Conservation (phyloP, 768 basidiomycete species). For the Rhodocollybia butyracea region DNA sequence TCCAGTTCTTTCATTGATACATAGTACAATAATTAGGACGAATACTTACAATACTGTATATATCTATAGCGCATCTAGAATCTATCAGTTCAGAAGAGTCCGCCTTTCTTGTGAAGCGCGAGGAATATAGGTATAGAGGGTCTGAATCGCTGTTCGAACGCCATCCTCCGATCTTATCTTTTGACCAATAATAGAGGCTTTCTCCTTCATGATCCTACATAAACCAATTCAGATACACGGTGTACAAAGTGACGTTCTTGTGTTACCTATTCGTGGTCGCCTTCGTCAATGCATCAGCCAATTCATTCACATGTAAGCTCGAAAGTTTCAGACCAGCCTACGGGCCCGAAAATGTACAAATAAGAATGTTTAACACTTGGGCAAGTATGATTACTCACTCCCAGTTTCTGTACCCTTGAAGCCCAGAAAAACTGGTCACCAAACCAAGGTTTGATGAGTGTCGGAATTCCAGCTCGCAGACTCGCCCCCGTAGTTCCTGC, state of each 20-base stretch:
- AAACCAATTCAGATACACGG: background rate
- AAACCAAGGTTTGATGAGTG: constrained; percentile 70
- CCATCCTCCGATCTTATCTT: constrained; percentile 50
- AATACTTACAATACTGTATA: too few species aligned
- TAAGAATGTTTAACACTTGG: background rate
- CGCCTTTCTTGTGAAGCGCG: constrained; percentile 24
- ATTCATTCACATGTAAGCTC: constrained; percentile 41
- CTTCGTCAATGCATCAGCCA: constrained; percentile 51
- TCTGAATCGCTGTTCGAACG: constrained; percentile 51
- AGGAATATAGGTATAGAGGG: constrained; percentile 52
- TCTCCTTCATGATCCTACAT: constrained; percentile 55
- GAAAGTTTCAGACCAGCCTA: constrained; percentile 50
- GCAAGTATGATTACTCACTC: constrained; percentile 35
- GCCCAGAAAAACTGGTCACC: constrained; percentile 71
- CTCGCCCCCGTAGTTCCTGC: constrained; percentile 72
- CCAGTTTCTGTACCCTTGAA: constrained; percentile 43
- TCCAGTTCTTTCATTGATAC: too few species aligned
- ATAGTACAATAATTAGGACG: too few species aligned
- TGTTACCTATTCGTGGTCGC: constrained; percentile 52
- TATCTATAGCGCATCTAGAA: too few species aligned
- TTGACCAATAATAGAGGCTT: constrained; percentile 42
- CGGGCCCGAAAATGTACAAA: background rate
- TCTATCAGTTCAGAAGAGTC: background rate
- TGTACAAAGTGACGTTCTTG: background rate
- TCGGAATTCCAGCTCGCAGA: constrained; percentile 61